These are phyloP conservation scores for Carex arenaria DNA, from an alignment of 202 grass and related monocot species.

Conservation along the genomic window DNA sequence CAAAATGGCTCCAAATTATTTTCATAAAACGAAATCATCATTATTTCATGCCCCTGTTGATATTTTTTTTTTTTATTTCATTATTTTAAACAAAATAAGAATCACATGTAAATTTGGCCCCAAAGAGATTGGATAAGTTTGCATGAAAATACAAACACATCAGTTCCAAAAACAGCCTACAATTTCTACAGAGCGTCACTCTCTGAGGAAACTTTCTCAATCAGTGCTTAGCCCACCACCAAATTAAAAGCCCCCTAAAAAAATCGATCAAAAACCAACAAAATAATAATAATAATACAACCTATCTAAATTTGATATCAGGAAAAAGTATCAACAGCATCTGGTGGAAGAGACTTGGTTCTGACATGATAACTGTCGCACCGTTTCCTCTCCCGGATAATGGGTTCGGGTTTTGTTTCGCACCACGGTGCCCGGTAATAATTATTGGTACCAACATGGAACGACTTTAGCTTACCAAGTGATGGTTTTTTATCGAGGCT, in stretches of 20 bases:
- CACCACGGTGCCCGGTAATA: constrained; percentile 48
- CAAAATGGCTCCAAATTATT: background rate
- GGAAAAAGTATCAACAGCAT: background rate
- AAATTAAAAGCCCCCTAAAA: background rate
- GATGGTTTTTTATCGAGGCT: background rate
- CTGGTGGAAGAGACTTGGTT: constrained; percentile 14
- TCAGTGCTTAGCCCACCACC: background rate
- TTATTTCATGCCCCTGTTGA: background rate
- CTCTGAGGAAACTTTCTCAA: background rate
- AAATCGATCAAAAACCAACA: background rate
- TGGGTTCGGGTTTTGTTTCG: background rate
- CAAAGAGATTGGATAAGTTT: constrained; percentile 7
- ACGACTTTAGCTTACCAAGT: constrained; percentile 49
- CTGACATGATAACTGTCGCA: constrained; percentile 17
- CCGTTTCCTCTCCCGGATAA: background rate
- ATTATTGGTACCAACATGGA: constrained; percentile 67
- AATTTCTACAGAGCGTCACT: background rate
- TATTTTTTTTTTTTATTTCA: background rate
- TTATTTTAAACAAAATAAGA: background rate
- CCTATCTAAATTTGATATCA: constrained; percentile 4
- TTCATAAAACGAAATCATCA: background rate
- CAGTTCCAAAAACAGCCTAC: constrained; percentile 10
- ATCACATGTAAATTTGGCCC: background rate
- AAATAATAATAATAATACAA: constrained; percentile 1
- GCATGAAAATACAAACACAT: constrained; percentile 10